A percentile compares a stretch with the other conserved stretches of the same genome.
Evolutionary conservation across 169 alveolate genomes (phyloP).

Genomic region (Plasmodium inui): DNA sequence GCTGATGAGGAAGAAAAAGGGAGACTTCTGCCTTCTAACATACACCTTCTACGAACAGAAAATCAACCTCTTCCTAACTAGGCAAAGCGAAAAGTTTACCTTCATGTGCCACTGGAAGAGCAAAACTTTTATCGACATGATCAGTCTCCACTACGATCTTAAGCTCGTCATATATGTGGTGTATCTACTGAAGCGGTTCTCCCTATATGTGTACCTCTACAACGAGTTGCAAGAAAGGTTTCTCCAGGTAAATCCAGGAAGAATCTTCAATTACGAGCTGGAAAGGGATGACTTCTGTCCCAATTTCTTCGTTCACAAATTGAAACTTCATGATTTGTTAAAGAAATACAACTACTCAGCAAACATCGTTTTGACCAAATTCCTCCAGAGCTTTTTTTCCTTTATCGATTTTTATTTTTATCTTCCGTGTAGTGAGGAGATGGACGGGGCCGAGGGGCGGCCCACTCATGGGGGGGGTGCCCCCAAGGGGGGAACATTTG

Average conservation of each 20-base stretch:
- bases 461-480: background rate
- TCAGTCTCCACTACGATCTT: constrained; percentile 44
- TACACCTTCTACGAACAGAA: constrained; percentile 61
- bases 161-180: constrained; percentile 48
- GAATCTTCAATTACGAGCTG: background rate
- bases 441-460: background rate
- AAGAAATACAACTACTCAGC: constrained; percentile 55
- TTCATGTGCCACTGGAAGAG: constrained; percentile 59
- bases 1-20: constrained; percentile 13
- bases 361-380: constrained; percentile 24
- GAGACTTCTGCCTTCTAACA: constrained; percentile 5
- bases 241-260: constrained; percentile 19
- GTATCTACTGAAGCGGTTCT: constrained; percentile 37
- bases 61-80: constrained; percentile 33
- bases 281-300: background rate
- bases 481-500: background rate
- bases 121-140: constrained; percentile 5
- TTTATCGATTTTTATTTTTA: constrained; percentile 53
- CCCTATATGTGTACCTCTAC: constrained; percentile 37
- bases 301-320: constrained; percentile 12
- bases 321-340: constrained; percentile 37
- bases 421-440: background rate
- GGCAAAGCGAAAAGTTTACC: constrained; percentile 28
- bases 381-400: constrained; percentile 28
- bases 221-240: constrained; percentile 28